Percentiles rank a stretch among this genome's conserved stretches.
Conservation (phyloP, 352 stramenopile species). For the Pythium oligandrum region DNA sequence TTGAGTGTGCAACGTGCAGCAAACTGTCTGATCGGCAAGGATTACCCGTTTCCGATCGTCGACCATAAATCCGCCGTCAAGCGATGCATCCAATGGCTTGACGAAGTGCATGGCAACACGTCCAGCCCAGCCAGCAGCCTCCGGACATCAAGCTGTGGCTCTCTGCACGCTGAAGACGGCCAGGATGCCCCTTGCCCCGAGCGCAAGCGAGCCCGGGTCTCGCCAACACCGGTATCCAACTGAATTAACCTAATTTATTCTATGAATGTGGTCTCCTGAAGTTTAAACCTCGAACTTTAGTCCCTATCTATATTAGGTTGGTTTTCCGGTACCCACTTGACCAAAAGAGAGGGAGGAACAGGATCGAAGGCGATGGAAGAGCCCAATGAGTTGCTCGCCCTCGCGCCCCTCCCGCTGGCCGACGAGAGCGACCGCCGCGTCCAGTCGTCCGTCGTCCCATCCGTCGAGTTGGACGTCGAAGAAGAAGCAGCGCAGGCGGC, state of each 20-base stretch:
- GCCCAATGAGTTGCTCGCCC: slow-evolving; percentile 23
- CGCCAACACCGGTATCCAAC: too few relatives aligned
- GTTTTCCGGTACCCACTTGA: not conserved
- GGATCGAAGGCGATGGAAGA: slow-evolving; percentile 24
- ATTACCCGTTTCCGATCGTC: slow-evolving; percentile 96
- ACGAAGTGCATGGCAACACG: slow-evolving; percentile 28
- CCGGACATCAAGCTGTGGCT: too few relatives aligned
- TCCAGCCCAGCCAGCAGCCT: too few relatives aligned
- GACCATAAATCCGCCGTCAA: slow-evolving; percentile 88
- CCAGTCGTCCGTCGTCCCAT: slow-evolving; percentile 22
- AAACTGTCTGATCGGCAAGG: slow-evolving; percentile 86
- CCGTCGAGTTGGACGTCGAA: slow-evolving; percentile 10
- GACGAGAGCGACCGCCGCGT: slow-evolving; percentile 23
- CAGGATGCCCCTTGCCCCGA: too few relatives aligned
- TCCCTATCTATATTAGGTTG: not conserved
- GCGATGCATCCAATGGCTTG: slow-evolving; percentile 90
- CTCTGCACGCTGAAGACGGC: too few relatives aligned
- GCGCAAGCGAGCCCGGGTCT: too few relatives aligned
- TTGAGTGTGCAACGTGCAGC: slow-evolving; percentile 77
- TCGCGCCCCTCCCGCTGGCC: slow-evolving; percentile 36
- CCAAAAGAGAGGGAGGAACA: slow-evolving; percentile 5
- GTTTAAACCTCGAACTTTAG: not conserved
- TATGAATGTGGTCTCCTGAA: not conserved
- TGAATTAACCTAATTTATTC: slow-evolving; percentile 7
- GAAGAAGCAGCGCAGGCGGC: slow-evolving; percentile 33